Evolutionary conservation across 1,284 basidiomycete species (phyloP).

Genomic region (Porogramme epimiltina): DNA sequence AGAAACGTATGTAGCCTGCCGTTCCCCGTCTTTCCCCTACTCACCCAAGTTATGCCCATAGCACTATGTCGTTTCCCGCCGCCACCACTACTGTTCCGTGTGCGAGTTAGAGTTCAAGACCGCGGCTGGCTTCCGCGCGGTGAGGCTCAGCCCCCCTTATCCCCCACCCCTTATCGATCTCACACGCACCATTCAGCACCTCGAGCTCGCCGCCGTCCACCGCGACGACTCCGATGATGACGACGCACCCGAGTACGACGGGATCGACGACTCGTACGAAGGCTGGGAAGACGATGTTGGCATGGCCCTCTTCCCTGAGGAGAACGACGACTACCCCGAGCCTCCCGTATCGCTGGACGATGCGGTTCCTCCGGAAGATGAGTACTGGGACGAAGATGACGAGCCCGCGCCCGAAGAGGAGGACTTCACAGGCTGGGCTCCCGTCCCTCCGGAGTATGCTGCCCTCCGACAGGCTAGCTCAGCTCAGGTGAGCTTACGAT

Average conservation of each 20-base stretch:
- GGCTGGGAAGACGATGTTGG: slow-evolving; percentile 34
- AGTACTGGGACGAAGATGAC: slow-evolving; percentile 30
- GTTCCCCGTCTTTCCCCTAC: no score
- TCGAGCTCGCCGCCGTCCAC: slow-evolving; percentile 30
- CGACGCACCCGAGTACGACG: slow-evolving; percentile 22
- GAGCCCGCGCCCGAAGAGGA: slow-evolving; percentile 23
- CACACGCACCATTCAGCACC: slow-evolving; percentile 22
- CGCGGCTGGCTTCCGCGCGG: slow-evolving; percentile 28
- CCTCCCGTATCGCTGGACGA: slow-evolving; percentile 13
- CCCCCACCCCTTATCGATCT: background rate
- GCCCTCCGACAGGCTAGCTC: no score
- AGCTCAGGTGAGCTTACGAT: no score
- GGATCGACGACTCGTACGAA: slow-evolving; percentile 21
- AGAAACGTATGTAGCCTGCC: slow-evolving; percentile 20
- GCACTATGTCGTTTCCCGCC: slow-evolving; percentile 27
- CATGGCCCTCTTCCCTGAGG: slow-evolving; percentile 23
- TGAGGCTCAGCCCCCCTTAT: slow-evolving; percentile 11
- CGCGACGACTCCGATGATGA: slow-evolving; percentile 29
- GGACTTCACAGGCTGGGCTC: slow-evolving; percentile 15
- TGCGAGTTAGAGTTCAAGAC: slow-evolving; percentile 29
- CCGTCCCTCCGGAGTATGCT: slow-evolving; percentile 6
- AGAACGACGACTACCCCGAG: slow-evolving; percentile 17
- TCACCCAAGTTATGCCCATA: slow-evolving; percentile 8
- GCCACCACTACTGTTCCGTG: slow-evolving; percentile 29
- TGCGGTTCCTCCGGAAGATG: slow-evolving; percentile 10